Evolutionary conservation across 2,329 filamentous ascomycete species (phyloP), one percentile per base, ranked within the genome.

Genomic region (Penicillium paneum): DNA sequence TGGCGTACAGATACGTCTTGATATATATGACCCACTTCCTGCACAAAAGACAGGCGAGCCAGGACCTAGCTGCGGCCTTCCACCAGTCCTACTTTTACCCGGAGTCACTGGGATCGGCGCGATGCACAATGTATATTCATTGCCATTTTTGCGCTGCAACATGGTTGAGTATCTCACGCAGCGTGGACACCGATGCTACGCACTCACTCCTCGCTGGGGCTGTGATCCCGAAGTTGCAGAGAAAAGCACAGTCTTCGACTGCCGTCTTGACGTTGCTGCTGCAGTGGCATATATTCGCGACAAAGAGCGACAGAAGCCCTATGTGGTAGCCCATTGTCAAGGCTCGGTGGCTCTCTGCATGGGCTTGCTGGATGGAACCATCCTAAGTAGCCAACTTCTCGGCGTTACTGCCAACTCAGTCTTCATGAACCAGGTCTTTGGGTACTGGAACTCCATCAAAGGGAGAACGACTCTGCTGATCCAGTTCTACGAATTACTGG

Each of bases 341-440:
- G 62, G 62, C 24, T 61, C 60, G 0, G 43, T 61, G 24, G 58
- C 62, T 13, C 53, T 64, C 19, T 52, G 45, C 44, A 58, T 56
- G 29, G 60, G 58, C 31, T 46, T 63, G 11, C 56, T 64, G 8
- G 60, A 64, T 13, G 60, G 62, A 5, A 62, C 58, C 4, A 61
- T 64, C 29, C 40, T 54, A 15, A 49, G 49, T n/a, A 39, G 19
- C 5, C 49, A 59, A 3, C 32, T 64, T 7, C 49, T 59, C 19
- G 64, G 64, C 0, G 48, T 65, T 19, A 62, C 61, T 10, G 61
- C 55, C 3, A 63, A 58, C 44, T 57, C 58, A 6, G 64, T 66
- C 21, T 64, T 66, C 57, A 63, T 66, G 34, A 56, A 57, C 32
- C 57, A 42, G 41, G 52, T 55, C 24, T 54, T 57, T 17, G 49